Percentiles rank a stretch among this genome's conserved stretches.
Evolutionary conservation across 2,329 filamentous ascomycete species (phyloP).

Genomic region (Calonectria hongkongensis): DNA sequence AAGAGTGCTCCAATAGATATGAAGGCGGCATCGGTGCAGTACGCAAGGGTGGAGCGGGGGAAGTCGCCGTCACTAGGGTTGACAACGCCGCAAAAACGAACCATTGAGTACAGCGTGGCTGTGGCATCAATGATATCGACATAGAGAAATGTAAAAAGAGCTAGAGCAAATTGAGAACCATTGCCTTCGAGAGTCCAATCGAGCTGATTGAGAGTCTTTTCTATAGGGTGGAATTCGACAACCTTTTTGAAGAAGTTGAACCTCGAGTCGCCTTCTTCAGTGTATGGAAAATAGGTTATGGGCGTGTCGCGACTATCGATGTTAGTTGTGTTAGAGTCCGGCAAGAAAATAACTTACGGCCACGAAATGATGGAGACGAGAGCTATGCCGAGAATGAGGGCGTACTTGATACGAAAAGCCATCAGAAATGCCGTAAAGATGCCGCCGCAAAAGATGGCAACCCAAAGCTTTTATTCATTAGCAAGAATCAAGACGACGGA

Average conservation of each 20-base stretch:
- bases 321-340: neutral
- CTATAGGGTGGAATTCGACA: constrained; percentile 82
- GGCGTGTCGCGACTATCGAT: constrained; percentile 75
- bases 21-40: constrained; percentile 81
- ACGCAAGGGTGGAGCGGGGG: constrained; percentile 87
- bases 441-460: constrained; percentile 88
- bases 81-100: constrained; percentile 81
- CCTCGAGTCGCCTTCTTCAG: constrained; percentile 75
- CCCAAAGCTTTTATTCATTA: constrained; percentile 78
- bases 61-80: constrained; percentile 84
- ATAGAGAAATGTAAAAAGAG: constrained; percentile 86
- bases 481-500: fast-evolving
- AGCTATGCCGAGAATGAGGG: constrained; percentile 83
- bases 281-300: constrained; percentile 84
- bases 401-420: constrained; percentile 84
- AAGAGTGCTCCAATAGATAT: constrained; percentile 83
- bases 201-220: constrained; percentile 76
- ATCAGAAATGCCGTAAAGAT: constrained; percentile 87
- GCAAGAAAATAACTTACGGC: constrained; percentile 71
- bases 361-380: constrained; percentile 84
- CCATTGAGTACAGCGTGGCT: constrained; percentile 88
- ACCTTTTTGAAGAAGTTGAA: constrained; percentile 85
- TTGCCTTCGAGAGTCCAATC: constrained; percentile 77
- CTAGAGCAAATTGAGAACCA: constrained; percentile 79
- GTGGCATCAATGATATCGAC: constrained; percentile 88